Evolutionary conservation across 305 asterid genomes (phyloP).

Genomic region (Fraxinus angustifolia): DNA sequence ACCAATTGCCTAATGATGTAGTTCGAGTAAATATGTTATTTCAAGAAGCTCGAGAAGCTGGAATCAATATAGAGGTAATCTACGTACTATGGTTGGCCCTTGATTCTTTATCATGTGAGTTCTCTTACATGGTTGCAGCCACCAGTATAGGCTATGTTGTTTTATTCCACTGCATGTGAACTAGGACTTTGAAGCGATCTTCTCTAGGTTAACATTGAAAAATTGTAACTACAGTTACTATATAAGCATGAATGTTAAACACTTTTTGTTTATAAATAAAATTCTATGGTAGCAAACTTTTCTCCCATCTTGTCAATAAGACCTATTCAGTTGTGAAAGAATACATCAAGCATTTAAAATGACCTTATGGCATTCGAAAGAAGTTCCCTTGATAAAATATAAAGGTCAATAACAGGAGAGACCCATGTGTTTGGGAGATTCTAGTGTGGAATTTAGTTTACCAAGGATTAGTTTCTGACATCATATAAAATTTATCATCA

Average conservation of each 20-base stretch:
- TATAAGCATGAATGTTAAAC: neutral
- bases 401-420: neutral
- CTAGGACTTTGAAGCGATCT: neutral
- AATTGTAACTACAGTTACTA: neutral
- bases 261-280: neutral
- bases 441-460: neutral
- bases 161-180: neutral
- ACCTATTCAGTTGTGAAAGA: neutral
- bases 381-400: neutral
- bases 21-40: constrained; percentile 79
- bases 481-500: neutral
- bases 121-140: neutral
- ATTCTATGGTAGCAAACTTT: neutral
- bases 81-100: neutral
- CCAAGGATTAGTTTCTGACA: neutral
- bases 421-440: neutral
- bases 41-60: constrained; percentile 83
- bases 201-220: neutral
- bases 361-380: neutral
- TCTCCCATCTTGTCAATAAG: neutral
- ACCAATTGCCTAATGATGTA: constrained; percentile 78
- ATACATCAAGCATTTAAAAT: neutral
- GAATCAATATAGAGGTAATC: constrained; percentile 73
- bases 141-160: neutral
- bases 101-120: neutral